phyloP scores from a whole-genome alignment of 805 yeast genomes.

The Dipodascus albidus region DNA sequence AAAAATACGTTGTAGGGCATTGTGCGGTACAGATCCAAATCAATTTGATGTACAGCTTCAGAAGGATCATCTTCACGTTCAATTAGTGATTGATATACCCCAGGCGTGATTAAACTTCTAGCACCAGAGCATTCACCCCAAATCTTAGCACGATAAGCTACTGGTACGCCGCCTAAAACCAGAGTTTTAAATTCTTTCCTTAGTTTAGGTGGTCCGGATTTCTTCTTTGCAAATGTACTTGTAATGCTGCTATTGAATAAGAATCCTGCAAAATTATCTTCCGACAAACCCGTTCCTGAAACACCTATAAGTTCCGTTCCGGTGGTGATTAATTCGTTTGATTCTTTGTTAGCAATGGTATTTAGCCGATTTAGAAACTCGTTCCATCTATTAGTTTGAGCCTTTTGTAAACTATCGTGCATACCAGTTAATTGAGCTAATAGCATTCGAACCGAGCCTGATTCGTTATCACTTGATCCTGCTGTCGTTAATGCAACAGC shows the following conservation, averaged over 20 bases:
- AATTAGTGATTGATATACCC: conserved; percentile 31
- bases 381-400: conserved; percentile 36
- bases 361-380: conserved; percentile 29
- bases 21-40: conserved; percentile 43
- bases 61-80: conserved; percentile 14
- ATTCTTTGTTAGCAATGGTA: conserved; percentile 17
- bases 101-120: conserved; percentile 32
- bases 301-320: conserved; percentile 29
- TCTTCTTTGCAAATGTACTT: background rate
- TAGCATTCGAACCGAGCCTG: conserved; percentile 18
- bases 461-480: background rate
- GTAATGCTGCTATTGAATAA: background rate
- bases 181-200: conserved; percentile 25
- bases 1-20: conserved; percentile 44
- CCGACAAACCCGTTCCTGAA: conserved; percentile 28
- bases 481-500: conserved; percentile 3
- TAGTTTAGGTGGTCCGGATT: conserved; percentile 16
- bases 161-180: conserved; percentile 38
- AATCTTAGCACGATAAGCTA: conserved; percentile 33
- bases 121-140: conserved; percentile 51
- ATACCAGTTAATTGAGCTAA: conserved; percentile 31
- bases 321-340: conserved; percentile 16
- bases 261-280: background rate
- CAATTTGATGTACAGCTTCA: conserved; percentile 37
- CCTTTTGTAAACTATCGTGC: conserved; percentile 33